Evolutionary conservation across 1,284 basidiomycete species (phyloP).

Genomic region (Sporisorium scitamineum): DNA sequence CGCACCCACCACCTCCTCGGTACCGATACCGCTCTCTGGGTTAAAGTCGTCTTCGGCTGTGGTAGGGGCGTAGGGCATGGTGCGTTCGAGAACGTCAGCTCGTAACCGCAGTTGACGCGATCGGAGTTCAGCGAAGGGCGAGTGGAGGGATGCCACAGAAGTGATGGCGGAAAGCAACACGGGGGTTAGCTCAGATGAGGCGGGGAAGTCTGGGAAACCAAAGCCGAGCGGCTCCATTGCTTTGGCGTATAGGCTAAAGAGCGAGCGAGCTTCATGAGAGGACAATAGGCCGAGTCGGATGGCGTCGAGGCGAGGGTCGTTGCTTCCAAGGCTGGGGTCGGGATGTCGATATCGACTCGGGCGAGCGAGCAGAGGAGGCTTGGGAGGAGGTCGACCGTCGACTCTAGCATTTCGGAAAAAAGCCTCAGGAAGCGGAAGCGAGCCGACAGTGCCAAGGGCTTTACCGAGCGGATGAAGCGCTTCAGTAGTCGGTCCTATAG

Average conservation of each 20-base stretch:
- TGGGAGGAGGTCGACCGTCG: neutral
- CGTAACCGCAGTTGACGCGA: conserved; percentile 9
- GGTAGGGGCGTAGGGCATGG: conserved; percentile 16
- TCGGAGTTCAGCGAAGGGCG: conserved; percentile 1
- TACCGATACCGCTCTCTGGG: conserved; percentile 37
- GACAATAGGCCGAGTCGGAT: conserved; percentile 30
- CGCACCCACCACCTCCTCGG: conserved; percentile 40
- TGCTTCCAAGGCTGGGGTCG: conserved; percentile 15
- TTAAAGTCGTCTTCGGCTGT: conserved; percentile 33
- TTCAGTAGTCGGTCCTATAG: neutral
- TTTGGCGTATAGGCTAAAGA: conserved; percentile 29
- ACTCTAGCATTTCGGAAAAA: neutral
- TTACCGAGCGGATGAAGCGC: too few species aligned
- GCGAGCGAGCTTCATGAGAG: conserved; percentile 22
- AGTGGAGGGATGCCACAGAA: conserved; percentile 15
- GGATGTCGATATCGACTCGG: conserved; percentile 35
- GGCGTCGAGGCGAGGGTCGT: conserved; percentile 36
- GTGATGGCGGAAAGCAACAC: conserved; percentile 32
- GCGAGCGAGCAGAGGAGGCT: conserved; percentile 3
- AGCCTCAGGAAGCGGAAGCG: conserved; percentile 6
- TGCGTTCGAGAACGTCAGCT: conserved; percentile 27
- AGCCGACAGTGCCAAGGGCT: neutral
- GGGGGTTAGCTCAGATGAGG: conserved; percentile 28
- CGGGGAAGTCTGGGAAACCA: conserved; percentile 40
- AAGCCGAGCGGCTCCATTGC: conserved; percentile 27